Base-by-base conservation (phyloP, 1,284 basidiomycete species). In the Acaromyces ingoldii region DNA sequence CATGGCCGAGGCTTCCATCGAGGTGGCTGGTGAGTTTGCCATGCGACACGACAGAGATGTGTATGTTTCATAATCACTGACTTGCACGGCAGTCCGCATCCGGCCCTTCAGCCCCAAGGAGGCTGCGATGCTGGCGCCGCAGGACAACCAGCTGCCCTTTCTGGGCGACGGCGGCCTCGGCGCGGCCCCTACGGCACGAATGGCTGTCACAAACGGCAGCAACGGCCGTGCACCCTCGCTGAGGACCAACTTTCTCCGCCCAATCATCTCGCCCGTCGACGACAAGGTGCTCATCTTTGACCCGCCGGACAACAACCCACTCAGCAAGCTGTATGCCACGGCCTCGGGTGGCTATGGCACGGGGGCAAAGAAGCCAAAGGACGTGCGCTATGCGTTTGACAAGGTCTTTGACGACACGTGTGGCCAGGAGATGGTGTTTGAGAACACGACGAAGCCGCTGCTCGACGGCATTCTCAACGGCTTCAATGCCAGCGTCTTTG, bases 231-330 rank as follows among this genome's bases (percentile, higher is more conserved):
- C 30, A 9, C 55, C 31, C 22, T 2, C 13, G 24, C 25, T 25
- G 21, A 62, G 65, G 4, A 58, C 59, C 13, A 53, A 62, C 19
- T 67, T 66, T 53, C 63, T 75, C 21, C 63, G 72, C 15, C 65
- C 66, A 21, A 75, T 75, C 53, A 57, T 75, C 30, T 56, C 58
- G 33, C 62, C 67, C 2, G 72, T 75, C 53, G 71, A 74, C 51
- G 66, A 74, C 36, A 63, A 69, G 33, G 71, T 75, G 37, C 61
- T 75, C 29, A 71, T 75, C 40, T 75, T 75, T 53, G 72, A 75
- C 34, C 71, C 72, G 3, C 67, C 70, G 3, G 70, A 69, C 39
- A 59, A 37, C 42, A 70, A 70, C 31, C 65, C 69, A 5, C 48
- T 70, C 28, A 59, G 55, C 3, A 47, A 66, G 2, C 56, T 70